These are phyloP conservation scores for Candida labiduridarum DNA, from an alignment of 1,139 yeast genomes.

Conservation along the genomic window DNA sequence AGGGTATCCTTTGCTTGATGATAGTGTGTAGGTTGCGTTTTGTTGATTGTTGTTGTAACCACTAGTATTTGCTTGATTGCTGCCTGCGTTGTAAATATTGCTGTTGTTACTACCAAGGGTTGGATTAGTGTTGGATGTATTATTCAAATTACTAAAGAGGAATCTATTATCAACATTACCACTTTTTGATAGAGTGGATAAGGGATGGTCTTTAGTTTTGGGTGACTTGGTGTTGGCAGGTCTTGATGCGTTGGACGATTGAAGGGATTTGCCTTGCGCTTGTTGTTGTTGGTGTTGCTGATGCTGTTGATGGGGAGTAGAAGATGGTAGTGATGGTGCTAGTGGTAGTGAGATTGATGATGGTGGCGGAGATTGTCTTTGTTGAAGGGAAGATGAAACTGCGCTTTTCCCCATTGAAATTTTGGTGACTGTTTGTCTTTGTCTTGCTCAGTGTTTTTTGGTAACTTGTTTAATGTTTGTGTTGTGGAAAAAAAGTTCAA, in stretches of 20 bases:
- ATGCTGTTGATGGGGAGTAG: constrained; percentile 6
- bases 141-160: constrained; percentile 4
- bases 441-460: neutral
- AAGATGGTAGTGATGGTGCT: neutral
- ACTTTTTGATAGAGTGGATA: constrained; percentile 5
- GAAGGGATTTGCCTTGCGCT: neutral
- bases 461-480: neutral
- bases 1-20: constrained; percentile 1
- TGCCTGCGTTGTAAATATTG: neutral
- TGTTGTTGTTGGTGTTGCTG: constrained; percentile 6
- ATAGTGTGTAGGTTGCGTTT: constrained; percentile 2
- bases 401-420: constrained; percentile 14
- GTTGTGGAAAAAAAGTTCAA: neutral
- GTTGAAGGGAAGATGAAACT: constrained; percentile 12
- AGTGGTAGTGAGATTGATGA: constrained; percentile 7
- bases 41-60: neutral
- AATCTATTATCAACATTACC: constrained; percentile 6
- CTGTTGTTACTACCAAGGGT: neutral
- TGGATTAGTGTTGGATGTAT: neutral
- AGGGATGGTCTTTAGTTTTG: constrained; percentile 2
- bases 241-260: neutral
- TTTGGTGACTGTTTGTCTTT: neutral
- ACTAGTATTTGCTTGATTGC: neutral
- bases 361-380: neutral
- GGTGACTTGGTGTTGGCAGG: constrained; percentile 3